Evolutionary conservation across 2,329 filamentous ascomycete species (phyloP).

Genomic region (Fusarium cicatricum): DNA sequence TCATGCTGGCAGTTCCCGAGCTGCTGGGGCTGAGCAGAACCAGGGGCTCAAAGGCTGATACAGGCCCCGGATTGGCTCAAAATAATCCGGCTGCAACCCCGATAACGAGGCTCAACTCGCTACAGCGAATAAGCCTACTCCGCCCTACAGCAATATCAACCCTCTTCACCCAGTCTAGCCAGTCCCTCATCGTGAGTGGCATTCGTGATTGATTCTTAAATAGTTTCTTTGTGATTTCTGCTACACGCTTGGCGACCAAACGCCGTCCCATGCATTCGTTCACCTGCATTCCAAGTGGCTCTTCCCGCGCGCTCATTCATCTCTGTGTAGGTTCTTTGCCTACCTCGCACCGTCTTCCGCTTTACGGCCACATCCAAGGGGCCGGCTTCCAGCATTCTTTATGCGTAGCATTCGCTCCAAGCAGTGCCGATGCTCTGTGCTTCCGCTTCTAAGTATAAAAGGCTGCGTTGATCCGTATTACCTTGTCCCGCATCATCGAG

Average conservation of each 20-base stretch:
- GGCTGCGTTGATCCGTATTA: slow-evolving; percentile 33
- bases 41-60: background rate
- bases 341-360: slow-evolving; percentile 24
- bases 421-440: slow-evolving; percentile 19
- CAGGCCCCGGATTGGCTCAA: slow-evolving; percentile 3
- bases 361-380: slow-evolving; percentile 30
- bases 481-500: slow-evolving; percentile 29
- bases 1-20: slow-evolving; percentile 11
- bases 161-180: slow-evolving; percentile 7
- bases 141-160: slow-evolving; percentile 6
- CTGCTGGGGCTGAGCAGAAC: background rate
- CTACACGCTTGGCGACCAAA: slow-evolving; percentile 39
- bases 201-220: slow-evolving; percentile 41
- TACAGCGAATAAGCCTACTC: background rate
- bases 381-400: slow-evolving; percentile 20
- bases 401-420: slow-evolving; percentile 22
- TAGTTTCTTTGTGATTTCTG: slow-evolving; percentile 41
- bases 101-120: background rate
- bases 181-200: slow-evolving; percentile 26
- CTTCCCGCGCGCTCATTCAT: slow-evolving; percentile 33
- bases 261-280: slow-evolving; percentile 34
- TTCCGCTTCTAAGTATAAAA: slow-evolving; percentile 39
- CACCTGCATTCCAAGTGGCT: slow-evolving; percentile 32
- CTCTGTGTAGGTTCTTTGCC: slow-evolving; percentile 23
- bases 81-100: background rate